Percentiles rank a stretch among this genome's conserved stretches.
phyloP scores from a whole-genome alignment of 768 basidiomycete species.

The Trametes cingulata region DNA sequence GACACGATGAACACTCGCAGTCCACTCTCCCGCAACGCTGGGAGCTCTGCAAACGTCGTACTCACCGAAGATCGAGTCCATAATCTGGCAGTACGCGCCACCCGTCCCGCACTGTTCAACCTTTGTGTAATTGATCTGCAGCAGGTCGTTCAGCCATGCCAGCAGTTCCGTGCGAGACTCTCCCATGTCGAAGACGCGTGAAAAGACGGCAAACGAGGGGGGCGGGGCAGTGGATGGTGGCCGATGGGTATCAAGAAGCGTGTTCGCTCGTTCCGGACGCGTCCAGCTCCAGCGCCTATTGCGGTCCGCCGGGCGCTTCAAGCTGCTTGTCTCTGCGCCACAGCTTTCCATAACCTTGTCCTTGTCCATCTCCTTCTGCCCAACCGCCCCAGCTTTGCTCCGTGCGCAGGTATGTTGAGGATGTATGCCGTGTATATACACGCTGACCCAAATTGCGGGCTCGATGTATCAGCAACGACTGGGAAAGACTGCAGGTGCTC shows the following conservation, averaged over 20 bases:
- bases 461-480: too few relatives aligned
- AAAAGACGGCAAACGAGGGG: conserved; percentile 9
- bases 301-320: neutral
- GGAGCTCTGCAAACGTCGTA: neutral
- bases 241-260: conserved; percentile 24
- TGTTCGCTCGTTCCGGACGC: conserved; percentile 8
- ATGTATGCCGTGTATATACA: too few relatives aligned
- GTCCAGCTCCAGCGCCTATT: conserved; percentile 8
- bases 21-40: neutral
- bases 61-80: conserved; percentile 93
- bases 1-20: conserved; percentile 12
- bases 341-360: neutral
- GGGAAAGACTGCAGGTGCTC: too few relatives aligned
- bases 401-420: too few relatives aligned
- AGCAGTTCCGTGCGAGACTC: conserved; percentile 87
- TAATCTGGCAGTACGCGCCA: conserved; percentile 90
- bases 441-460: too few relatives aligned
- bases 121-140: conserved; percentile 90
- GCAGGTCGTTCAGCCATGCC: conserved; percentile 91
- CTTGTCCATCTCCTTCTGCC: neutral
- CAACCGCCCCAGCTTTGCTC: neutral
- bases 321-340: neutral
- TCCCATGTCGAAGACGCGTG: conserved; percentile 44
- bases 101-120: conserved; percentile 91
- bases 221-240: conserved; percentile 25